phyloP scores from a whole-genome alignment of 2,329 filamentous ascomycete genomes.

The Beauveria pseudobassiana region DNA sequence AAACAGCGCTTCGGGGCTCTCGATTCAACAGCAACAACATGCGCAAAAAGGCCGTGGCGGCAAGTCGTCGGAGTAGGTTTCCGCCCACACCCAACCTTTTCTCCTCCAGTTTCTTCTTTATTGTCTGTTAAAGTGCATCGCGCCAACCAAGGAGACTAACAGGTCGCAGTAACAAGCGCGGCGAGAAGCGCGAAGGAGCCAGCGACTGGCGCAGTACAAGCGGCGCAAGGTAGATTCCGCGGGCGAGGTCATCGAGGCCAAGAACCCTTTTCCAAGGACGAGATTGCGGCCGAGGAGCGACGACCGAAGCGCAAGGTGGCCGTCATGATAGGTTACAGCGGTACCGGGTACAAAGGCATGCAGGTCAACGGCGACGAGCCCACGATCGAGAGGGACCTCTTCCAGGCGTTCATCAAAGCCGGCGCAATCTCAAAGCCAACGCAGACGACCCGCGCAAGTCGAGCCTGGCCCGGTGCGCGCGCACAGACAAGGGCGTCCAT shows the following conservation, averaged over 20 bases:
- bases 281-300: constrained; percentile 80
- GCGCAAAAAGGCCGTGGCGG: constrained; percentile 1
- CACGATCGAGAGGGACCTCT: constrained; percentile 94
- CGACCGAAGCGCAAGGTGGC: constrained; percentile 94
- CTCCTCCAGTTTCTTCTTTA: background rate
- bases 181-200: constrained; percentile 31
- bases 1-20: constrained; percentile 7
- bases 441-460: constrained; percentile 96
- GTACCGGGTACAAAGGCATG: constrained; percentile 95
- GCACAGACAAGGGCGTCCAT: constrained; percentile 96
- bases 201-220: constrained; percentile 34
- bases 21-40: constrained; percentile 7
- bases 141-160: constrained; percentile 9
- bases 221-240: constrained; percentile 32
- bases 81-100: background rate
- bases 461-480: constrained; percentile 83
- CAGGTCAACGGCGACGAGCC: constrained; percentile 78
- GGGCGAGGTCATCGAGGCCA: constrained; percentile 25
- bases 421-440: constrained; percentile 93
- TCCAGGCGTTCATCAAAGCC: constrained; percentile 82
- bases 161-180: constrained; percentile 4
- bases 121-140: background rate
- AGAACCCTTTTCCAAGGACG: constrained; percentile 57
- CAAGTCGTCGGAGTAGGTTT: constrained; percentile 7
- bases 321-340: constrained; percentile 90